phyloP scores from a whole-genome alignment of 148 eudicot genomes.

The Persicaria tinctoria region DNA sequence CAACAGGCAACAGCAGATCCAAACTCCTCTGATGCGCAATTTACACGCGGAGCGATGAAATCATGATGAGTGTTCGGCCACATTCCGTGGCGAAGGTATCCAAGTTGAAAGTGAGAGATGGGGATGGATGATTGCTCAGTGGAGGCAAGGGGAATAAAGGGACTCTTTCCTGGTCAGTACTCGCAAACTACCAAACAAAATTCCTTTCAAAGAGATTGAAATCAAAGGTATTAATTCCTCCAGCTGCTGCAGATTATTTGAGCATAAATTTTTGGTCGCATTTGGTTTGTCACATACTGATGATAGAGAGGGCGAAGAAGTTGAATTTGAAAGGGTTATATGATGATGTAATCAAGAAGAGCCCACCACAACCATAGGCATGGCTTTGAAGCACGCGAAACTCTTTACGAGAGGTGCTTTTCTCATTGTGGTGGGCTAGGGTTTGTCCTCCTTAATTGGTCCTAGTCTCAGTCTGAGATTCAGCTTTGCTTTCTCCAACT shows the following conservation, averaged over 20 bases:
- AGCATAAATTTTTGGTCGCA: neutral
- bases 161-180: constrained; percentile 6
- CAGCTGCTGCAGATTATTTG: neutral
- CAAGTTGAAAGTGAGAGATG: constrained; percentile 12
- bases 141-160: constrained; percentile 10
- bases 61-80: neutral
- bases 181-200: constrained; percentile 8
- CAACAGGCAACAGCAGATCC: neutral
- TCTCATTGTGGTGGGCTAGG: neutral
- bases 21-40: neutral
- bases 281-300: constrained; percentile 2
- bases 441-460: neutral
- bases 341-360: constrained; percentile 5
- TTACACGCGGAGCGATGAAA: constrained; percentile 6
- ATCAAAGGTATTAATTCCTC: neutral
- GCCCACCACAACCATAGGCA: neutral
- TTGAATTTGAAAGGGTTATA: neutral
- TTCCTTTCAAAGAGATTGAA: neutral
- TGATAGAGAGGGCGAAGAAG: neutral
- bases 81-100: neutral
- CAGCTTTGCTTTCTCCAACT: constrained; percentile 10
- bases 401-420: neutral
- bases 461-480: constrained; percentile 6
- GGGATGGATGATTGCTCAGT: neutral
- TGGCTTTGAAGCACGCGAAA: neutral